Percentiles rank a stretch among this genome's conserved stretches.
Evolutionary conservation across 2,329 filamentous ascomycete species (phyloP).

Genomic region (Eutypella sp.): DNA sequence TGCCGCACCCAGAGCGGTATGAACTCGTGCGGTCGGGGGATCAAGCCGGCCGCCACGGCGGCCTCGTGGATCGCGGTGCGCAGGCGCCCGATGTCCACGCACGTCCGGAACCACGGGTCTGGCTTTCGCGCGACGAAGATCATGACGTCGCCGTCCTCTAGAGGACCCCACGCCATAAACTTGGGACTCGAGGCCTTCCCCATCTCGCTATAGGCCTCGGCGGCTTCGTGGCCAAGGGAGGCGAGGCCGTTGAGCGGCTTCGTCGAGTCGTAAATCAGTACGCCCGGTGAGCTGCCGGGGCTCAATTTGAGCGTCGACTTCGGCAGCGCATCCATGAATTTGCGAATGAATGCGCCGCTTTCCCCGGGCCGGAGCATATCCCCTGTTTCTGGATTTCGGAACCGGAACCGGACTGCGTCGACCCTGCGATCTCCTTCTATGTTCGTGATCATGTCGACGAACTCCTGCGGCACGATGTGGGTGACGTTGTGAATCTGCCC

Average conservation of each 20-base stretch:
- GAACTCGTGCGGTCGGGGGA: conserved; percentile 47
- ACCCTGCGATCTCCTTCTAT: conserved; percentile 64
- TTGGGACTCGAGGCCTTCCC: too few relatives aligned
- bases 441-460: conserved; percentile 70
- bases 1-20: conserved; percentile 80
- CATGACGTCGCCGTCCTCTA: conserved; percentile 71
- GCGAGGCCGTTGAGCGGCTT: conserved; percentile 74
- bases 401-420: conserved; percentile 66
- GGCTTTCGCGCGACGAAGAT: conserved; percentile 73
- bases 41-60: conserved; percentile 58
- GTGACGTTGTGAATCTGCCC: conserved; percentile 61
- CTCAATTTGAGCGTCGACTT: conserved; percentile 58
- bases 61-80: conserved; percentile 65
- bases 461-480: conserved; percentile 55
- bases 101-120: conserved; percentile 60
- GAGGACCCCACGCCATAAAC: conserved; percentile 14
- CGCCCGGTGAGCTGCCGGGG: conserved; percentile 70
- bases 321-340: conserved; percentile 65
- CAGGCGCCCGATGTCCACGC: conserved; percentile 66
- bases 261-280: conserved; percentile 69
- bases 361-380: conserved; percentile 36
- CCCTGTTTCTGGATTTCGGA: too few relatives aligned
- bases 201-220: too few relatives aligned
- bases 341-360: conserved; percentile 38
- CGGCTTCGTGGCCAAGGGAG: conserved; percentile 25